Percentiles rank a stretch among this genome's conserved stretches.
Evolutionary conservation across 2,329 filamentous ascomycete species (phyloP).

Genomic region (Scedosporium apiospermum): DNA sequence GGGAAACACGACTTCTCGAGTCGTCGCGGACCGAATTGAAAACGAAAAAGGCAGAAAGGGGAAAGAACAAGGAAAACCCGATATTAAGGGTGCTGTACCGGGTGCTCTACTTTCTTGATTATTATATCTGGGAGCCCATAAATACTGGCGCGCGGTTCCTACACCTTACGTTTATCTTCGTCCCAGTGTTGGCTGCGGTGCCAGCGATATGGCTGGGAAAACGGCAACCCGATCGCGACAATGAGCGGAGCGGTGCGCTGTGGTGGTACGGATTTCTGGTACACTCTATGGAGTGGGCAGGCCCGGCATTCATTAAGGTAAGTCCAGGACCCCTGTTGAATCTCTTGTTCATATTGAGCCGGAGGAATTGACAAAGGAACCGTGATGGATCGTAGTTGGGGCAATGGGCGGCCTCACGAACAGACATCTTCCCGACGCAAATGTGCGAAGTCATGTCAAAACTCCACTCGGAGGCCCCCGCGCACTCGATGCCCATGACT

Average conservation of each 20-base stretch:
- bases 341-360: background rate
- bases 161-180: conserved; percentile 78
- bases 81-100: background rate
- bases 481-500: conserved; percentile 74
- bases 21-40: conserved; percentile 1
- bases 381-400: conserved; percentile 52
- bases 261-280: conserved; percentile 96
- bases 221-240: conserved; percentile 52
- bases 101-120: conserved; percentile 58
- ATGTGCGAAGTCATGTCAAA: conserved; percentile 92
- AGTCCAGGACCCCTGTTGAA: background rate
- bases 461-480: conserved; percentile 87
- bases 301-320: conserved; percentile 95
- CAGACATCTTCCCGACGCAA: conserved; percentile 90
- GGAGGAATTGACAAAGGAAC: too few relatives aligned
- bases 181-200: conserved; percentile 74
- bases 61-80: background rate
- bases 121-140: conserved; percentile 73
- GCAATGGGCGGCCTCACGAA: conserved; percentile 94
- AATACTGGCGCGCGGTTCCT: conserved; percentile 83
- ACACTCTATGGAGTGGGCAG: conserved; percentile 80
- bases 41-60: background rate
- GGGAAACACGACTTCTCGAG: conserved; percentile 5
- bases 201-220: conserved; percentile 73
- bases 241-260: conserved; percentile 71